A percentile compares a stretch with the other conserved stretches of the same genome.
phyloP scores from a whole-genome alignment of 108 stramenopile species.

The Nitzschia sp. region DNA sequence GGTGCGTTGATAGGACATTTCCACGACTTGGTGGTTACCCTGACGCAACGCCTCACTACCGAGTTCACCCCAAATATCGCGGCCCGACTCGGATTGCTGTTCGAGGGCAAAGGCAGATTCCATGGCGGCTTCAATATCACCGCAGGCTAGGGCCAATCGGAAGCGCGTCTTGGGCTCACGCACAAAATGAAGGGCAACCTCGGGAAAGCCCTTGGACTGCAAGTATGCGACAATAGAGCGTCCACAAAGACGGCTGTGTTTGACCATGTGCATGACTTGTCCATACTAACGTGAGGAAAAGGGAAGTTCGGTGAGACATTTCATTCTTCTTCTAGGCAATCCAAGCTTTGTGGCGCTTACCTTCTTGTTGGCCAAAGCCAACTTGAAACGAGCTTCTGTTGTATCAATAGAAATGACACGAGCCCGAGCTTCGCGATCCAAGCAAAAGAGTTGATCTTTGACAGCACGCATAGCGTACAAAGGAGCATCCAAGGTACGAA shows the following conservation, averaged over 20 bases:
- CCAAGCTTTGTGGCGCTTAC: slow-evolving; percentile 5
- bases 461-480: slow-evolving; percentile 92
- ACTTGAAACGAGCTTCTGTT: slow-evolving; percentile 97
- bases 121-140: slow-evolving; percentile 98
- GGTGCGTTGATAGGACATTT: slow-evolving; percentile 98
- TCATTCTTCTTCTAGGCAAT: too few species aligned
- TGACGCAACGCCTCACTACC: slow-evolving; percentile 95
- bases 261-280: slow-evolving; percentile 98
- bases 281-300: slow-evolving; percentile 61
- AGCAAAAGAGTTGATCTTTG: slow-evolving; percentile 89
- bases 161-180: slow-evolving; percentile 94
- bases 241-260: slow-evolving; percentile 91
- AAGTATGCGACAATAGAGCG: slow-evolving; percentile 97
- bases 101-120: slow-evolving; percentile 91
- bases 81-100: slow-evolving; percentile 68
- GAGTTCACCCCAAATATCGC: slow-evolving; percentile 93
- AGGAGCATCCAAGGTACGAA: slow-evolving; percentile 95
- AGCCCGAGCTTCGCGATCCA: slow-evolving; percentile 95
- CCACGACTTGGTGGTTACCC: slow-evolving; percentile 97
- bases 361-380: slow-evolving; percentile 83
- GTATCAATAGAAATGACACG: slow-evolving; percentile 90
- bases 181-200: slow-evolving; percentile 99
- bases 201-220: slow-evolving; percentile 97
- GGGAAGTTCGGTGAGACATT: neutral
- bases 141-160: slow-evolving; percentile 97